Evolutionary conservation across 2,329 filamentous ascomycete genomes (phyloP).

Genomic region (Ophiocordyceps polyrhachis-furcata): DNA sequence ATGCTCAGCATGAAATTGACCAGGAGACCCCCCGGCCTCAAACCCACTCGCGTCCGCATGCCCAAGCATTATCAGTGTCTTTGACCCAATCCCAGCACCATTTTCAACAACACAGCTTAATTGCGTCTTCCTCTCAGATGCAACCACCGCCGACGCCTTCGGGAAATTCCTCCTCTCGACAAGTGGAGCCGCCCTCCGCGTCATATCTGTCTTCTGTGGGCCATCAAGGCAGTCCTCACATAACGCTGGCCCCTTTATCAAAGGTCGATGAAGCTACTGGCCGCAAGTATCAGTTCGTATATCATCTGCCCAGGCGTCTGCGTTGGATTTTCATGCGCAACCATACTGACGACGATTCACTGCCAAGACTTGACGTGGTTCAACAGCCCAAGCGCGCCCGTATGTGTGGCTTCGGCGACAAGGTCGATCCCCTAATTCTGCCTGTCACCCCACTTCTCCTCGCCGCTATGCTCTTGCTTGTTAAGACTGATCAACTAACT

Average conservation of each 20-base stretch:
- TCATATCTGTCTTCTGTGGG: slow-evolving; percentile 4
- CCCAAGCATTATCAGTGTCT: not conserved
- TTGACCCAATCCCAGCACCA: not conserved
- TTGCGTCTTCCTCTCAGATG: slow-evolving; percentile 4
- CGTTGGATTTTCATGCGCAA: slow-evolving; percentile 29
- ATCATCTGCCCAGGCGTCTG: not conserved
- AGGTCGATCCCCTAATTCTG: slow-evolving; percentile 33
- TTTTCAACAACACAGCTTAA: slow-evolving; percentile 2
- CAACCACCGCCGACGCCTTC: slow-evolving; percentile 2
- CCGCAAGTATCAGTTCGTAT: slow-evolving; percentile 15
- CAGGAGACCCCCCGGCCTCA: not conserved
- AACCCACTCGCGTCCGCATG: not conserved
- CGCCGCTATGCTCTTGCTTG: not conserved
- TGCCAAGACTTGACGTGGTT: slow-evolving; percentile 49
- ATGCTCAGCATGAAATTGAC: not conserved
- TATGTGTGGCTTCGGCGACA: slow-evolving; percentile 98
- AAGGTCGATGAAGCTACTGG: slow-evolving; percentile 16
- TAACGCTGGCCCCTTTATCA: slow-evolving; percentile 11
- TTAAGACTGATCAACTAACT: not conserved
- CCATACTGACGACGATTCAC: not conserved
- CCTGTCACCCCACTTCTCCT: not conserved
- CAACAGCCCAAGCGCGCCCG: slow-evolving; percentile 86
- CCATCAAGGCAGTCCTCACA: slow-evolving; percentile 4
- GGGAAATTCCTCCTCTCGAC: slow-evolving; percentile 4
- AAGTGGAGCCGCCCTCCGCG: slow-evolving; percentile 7